phyloP scores from a whole-genome alignment of 352 stramenopile species.

The Globisporangium spinosum region DNA sequence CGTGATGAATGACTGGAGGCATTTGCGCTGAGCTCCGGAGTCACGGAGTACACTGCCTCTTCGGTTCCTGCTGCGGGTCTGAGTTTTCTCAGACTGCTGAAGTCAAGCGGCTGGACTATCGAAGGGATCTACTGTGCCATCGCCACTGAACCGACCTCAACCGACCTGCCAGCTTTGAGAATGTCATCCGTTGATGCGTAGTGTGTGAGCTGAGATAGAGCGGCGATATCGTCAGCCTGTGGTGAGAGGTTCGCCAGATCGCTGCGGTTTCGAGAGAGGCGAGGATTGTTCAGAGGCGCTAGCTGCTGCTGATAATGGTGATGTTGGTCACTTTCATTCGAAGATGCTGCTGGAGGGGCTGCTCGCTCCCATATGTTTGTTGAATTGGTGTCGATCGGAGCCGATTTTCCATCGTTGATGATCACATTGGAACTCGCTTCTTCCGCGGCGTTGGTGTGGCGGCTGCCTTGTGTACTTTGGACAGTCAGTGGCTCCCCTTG shows the following conservation, averaged over 20 bases:
- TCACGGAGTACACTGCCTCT: background rate
- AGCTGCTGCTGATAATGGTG: background rate
- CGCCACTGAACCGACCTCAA: slow-evolving; percentile 9
- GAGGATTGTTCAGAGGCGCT: background rate
- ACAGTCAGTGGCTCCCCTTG: slow-evolving; percentile 14
- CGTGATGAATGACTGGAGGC: background rate
- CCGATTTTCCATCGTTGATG: background rate
- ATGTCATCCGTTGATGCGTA: slow-evolving; percentile 1
- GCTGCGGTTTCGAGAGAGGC: slow-evolving; percentile 1
- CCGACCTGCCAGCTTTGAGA: background rate
- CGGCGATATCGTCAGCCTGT: background rate
- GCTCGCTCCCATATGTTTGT: slow-evolving; percentile 1
- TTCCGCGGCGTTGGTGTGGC: background rate
- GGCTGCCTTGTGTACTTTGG: background rate
- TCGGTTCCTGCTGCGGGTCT: background rate
- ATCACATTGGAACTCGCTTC: too few relatives aligned
- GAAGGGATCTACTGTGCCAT: slow-evolving; percentile 15
- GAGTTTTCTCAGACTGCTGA: slow-evolving; percentile 15
- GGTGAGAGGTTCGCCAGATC: background rate
- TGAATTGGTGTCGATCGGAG: background rate
- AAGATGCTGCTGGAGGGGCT: background rate
- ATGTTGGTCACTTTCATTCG: background rate
- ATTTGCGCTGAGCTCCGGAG: background rate
- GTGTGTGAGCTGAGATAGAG: background rate
- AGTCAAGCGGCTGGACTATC: slow-evolving; percentile 15